phyloP scores from a whole-genome alignment of 2,329 filamentous ascomycete genomes.

The Calonectria fujianensis region DNA sequence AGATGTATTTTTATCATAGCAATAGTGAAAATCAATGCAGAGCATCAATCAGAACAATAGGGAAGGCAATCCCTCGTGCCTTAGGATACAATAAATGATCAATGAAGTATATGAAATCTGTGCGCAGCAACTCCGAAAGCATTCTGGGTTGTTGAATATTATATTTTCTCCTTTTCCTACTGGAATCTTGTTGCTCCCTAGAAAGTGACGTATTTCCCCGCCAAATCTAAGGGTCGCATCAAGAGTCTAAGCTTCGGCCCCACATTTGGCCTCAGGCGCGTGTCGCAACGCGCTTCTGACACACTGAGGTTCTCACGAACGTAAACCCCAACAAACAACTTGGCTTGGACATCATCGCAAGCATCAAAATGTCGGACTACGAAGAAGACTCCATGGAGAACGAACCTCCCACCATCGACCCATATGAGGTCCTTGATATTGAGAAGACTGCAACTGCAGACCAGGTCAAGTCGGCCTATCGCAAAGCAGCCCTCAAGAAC shows the following conservation, averaged over 20 bases:
- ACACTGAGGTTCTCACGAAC: neutral
- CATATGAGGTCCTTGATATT: constrained; percentile 87
- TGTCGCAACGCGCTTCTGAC: constrained; percentile 50
- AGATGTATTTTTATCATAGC: too few species aligned
- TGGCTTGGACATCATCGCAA: constrained; percentile 37
- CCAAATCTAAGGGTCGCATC: neutral
- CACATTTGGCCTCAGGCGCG: constrained; percentile 46
- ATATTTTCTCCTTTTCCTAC: neutral
- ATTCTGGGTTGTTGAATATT: too few species aligned
- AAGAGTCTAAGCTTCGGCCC: constrained; percentile 46
- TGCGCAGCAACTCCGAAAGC: too few species aligned
- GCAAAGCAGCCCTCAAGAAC: constrained; percentile 89
- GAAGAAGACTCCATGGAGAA: constrained; percentile 75
- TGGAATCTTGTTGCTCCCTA: too few species aligned
- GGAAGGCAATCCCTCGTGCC: too few species aligned
- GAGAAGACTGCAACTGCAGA: constrained; percentile 82
- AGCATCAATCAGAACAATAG: too few species aligned
- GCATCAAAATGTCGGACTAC: constrained; percentile 65
- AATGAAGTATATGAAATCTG: too few species aligned
- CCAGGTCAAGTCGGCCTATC: constrained; percentile 92
- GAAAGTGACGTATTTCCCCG: neutral
- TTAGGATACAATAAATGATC: too few species aligned
- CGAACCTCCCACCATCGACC: constrained; percentile 79
- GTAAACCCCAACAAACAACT: constrained; percentile 31
- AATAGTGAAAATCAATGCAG: too few species aligned